Evolutionary conservation across 495 filamentous ascomycete species (phyloP), one percentile per base, ranked within the genome.

Genomic region (Pyrenopolyporus hunteri): DNA sequence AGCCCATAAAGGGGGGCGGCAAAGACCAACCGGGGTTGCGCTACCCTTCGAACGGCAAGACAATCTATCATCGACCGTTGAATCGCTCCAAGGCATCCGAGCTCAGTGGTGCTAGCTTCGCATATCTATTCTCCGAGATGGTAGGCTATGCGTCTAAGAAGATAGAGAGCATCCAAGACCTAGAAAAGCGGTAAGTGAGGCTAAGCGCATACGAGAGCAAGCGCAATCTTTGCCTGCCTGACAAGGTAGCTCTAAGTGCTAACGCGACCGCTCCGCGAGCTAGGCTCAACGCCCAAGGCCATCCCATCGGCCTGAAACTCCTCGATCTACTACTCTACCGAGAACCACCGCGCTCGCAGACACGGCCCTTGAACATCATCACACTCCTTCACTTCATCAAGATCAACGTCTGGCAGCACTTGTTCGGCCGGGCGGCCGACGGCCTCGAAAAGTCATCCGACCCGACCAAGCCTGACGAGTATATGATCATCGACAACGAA

Each of bases 401-500:
- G 71, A 88, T 88, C 33, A 87, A 87, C 22, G 81, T 98, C 42
- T 99, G 92, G 91, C 86, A 87, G 39, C 89, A 93, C 73, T 89
- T 99, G 33, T 99, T 98, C 77, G 82, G 81, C 47, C 90, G 93
- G 20, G 83, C 92, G 14, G 94, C 94, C 23, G 92, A 97, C 72
- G 87, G 90, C 11, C 86, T 99, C 53, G 94, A 99, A 76, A 91
- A 92, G 75, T 90, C 86, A 53, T 83, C 85, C n/a, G 86, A 89
- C 49, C 83, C 87, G 3, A 83, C 86, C 13, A 92, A 89, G 9
- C 86, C 90, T 2, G 89, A 92, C 70, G 92, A 98, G 78, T 99
- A 97, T 80, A 97, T 99, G 93, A 91, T 99, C 66, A 87, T 87
- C 56, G 94, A 99, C 72, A 96, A 99, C 71, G 95, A 98, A 68